Evolutionary conservation across 2,329 filamentous ascomycete genomes (phyloP), one percentile per base, ranked within the genome.

Genomic region (Penicillium sp.): DNA sequence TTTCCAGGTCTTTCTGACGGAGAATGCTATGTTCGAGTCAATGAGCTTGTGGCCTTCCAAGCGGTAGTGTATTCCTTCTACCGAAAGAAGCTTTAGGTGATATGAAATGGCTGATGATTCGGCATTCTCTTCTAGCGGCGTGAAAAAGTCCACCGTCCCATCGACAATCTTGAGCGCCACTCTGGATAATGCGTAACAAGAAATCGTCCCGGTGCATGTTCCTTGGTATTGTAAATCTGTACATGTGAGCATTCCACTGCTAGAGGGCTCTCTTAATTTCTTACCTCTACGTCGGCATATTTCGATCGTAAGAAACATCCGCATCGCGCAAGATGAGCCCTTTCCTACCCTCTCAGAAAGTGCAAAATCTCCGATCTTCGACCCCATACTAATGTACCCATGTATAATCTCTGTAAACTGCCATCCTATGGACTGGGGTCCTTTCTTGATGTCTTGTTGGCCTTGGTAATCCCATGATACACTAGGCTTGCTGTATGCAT

Each of bases 371-470:
- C n/a, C 8, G 42, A 53, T 2, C 29, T 13, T 2, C 42, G 41
- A 8, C 6, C 48, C 53, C 12, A 47, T 44, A 21, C 23, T 25
- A 10, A 63, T 51, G 21, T 61, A 35, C 7, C 63, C 63, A n/a
- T 47, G 45, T 13, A 66, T 50, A 17, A 31, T 42, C 35, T 66
- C 63, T 1, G 63, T 60, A 21, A 66, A 66, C 41, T 59, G 52
- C 59, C 61, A 63, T 25, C 63, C 58, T 29, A 58, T 56, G 6
- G 62, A 50, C 29, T n/a, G 23, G 23, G 44, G 7, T 12, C 10
- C 17, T 19, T 31, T 8, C 21, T 57, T 12, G 19, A 12, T 23
- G 19, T 19, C 33, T 39, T 36, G 29, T 21, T 33, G 15, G 9
- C 12, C 4, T 8, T 19, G 27, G 2, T 0, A n/a, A 13, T 42